A percentile compares a stretch with the other conserved stretches of the same genome.
Conservation (phyloP, 441 rosid species). For the Metrosideros polymorpha region DNA sequence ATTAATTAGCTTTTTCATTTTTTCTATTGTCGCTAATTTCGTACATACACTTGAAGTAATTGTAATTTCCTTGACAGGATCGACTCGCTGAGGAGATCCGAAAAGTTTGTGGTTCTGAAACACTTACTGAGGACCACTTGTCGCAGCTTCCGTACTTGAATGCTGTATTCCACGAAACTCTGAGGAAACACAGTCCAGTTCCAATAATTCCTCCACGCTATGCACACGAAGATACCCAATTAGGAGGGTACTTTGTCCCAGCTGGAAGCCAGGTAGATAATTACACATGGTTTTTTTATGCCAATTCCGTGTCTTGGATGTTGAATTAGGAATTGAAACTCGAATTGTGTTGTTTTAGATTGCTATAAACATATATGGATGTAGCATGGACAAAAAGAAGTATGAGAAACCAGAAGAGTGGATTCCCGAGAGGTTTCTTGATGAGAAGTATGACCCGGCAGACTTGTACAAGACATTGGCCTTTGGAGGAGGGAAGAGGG, state of each 20-base stretch:
- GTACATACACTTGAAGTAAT: background rate
- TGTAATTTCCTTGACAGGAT: conserved; percentile 21
- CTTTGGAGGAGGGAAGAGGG: conserved; percentile 71
- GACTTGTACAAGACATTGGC: conserved; percentile 86
- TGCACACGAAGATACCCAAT: conserved; percentile 66
- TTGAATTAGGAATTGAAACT: background rate
- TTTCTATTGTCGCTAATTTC: background rate
- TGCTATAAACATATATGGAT: conserved; percentile 73
- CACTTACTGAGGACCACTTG: conserved; percentile 46
- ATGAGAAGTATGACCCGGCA: conserved; percentile 29
- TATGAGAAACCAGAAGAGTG: conserved; percentile 66
- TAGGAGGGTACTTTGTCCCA: conserved; percentile 62
- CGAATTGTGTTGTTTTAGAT: conserved; percentile 27
- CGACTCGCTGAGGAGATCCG: conserved; percentile 31
- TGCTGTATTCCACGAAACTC: conserved; percentile 73
- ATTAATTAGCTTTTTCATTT: background rate
- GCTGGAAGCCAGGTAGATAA: conserved; percentile 51
- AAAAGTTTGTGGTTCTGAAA: conserved; percentile 41
- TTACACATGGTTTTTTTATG: background rate
- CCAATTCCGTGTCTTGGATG: background rate
- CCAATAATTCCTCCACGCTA: conserved; percentile 62
- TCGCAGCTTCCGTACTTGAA: conserved; percentile 42
- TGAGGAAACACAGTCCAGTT: conserved; percentile 63
- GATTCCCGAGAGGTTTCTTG: conserved; percentile 67
- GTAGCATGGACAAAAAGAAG: conserved; percentile 67